Evolutionary conservation across 1,139 yeast genomes (phyloP).

Genomic region (Meyerozyma elateridarum): DNA sequence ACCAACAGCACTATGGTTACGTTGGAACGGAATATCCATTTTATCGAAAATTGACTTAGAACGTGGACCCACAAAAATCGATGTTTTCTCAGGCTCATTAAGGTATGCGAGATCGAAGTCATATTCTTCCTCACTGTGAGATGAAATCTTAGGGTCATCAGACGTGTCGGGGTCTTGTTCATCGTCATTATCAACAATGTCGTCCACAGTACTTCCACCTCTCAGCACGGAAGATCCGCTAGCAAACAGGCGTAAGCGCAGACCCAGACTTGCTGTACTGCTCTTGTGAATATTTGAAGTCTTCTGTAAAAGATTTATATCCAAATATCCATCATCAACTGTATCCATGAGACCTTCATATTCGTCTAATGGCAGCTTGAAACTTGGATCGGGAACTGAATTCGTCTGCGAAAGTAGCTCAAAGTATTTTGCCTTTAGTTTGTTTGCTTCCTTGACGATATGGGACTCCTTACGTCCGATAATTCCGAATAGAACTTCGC

Average conservation of each 20-base stretch:
- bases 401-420: conserved; percentile 21
- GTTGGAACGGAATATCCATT: conserved; percentile 8
- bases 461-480: conserved; percentile 60
- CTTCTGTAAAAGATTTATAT: conserved; percentile 48
- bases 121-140: conserved; percentile 20
- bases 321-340: conserved; percentile 61
- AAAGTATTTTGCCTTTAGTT: conserved; percentile 27
- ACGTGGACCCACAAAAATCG: conserved; percentile 26
- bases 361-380: conserved; percentile 40
- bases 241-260: neutral
- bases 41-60: conserved; percentile 36
- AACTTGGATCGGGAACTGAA: conserved; percentile 20
- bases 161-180: conserved; percentile 20
- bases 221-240: neutral
- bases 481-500: conserved; percentile 65
- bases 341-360: conserved; percentile 44
- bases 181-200: neutral
- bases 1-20: conserved; percentile 5
- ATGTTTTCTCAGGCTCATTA: conserved; percentile 20
- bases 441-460: conserved; percentile 39
- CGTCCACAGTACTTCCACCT: neutral
- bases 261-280: conserved; percentile 12
- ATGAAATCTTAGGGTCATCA: conserved; percentile 15
- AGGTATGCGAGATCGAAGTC: conserved; percentile 27
- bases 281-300: conserved; percentile 24